Percentiles rank a stretch among this genome's conserved stretches.
phyloP scores from a whole-genome alignment of 208 protist genomes.

The Novymonas esmeraldas region DNA sequence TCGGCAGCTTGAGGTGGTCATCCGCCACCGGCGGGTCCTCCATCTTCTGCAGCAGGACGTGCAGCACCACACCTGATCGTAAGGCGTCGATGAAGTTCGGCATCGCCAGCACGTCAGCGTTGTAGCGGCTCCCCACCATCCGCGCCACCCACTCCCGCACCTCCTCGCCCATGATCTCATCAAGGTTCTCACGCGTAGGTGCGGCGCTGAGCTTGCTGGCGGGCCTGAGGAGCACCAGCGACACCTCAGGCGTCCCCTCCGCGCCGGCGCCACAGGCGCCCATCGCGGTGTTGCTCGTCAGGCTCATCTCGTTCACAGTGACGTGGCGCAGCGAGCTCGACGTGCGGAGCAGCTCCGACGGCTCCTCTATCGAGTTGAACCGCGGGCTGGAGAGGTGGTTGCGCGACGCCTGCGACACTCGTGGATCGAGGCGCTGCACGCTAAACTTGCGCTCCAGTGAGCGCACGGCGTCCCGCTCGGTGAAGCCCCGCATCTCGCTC shows the following conservation, averaged over 20 bases:
- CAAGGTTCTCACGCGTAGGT: conserved; percentile 39
- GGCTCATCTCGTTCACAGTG: conserved; percentile 12
- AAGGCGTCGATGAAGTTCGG: conserved; percentile 71
- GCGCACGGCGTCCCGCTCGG: conserved; percentile 40
- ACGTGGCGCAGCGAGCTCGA: conserved; percentile 17
- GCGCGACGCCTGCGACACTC: neutral
- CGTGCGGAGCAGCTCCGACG: conserved; percentile 7
- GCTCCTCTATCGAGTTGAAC: neutral
- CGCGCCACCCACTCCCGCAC: conserved; percentile 64
- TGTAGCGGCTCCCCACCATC: conserved; percentile 56
- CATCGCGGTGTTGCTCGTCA: neutral
- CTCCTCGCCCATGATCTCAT: conserved; percentile 65
- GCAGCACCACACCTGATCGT: conserved; percentile 64
- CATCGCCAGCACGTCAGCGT: conserved; percentile 31
- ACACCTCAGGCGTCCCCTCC: neutral
- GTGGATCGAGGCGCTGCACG: conserved; percentile 7
- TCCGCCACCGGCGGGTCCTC: conserved; percentile 51
- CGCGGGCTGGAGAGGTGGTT: neutral
- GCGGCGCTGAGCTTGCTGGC: conserved; percentile 30
- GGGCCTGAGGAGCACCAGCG: neutral
- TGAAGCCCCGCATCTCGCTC: conserved; percentile 48
- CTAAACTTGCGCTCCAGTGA: conserved; percentile 32
- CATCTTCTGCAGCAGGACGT: conserved; percentile 74
- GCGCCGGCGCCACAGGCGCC: neutral
- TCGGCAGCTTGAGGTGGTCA: conserved; percentile 52